Conservation (phyloP, 139 green algal genomes). For the Bryopsis sp. region DNA sequence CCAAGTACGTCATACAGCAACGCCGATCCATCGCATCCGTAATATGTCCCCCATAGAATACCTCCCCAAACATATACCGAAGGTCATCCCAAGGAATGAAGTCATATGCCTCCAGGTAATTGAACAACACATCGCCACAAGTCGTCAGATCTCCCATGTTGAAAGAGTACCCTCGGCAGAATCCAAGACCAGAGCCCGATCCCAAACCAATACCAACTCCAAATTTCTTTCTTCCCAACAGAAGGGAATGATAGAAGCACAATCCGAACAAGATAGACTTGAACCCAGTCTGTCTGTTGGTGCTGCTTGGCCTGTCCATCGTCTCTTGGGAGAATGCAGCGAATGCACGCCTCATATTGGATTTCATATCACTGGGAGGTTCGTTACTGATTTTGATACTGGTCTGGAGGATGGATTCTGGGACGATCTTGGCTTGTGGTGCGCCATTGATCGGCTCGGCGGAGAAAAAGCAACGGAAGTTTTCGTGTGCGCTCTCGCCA, state of each 20-base stretch:
- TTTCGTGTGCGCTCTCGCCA: slow-evolving; percentile 61
- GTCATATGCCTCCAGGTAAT: slow-evolving; percentile 71
- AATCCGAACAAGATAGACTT: slow-evolving; percentile 70
- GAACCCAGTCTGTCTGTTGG: slow-evolving; percentile 59
- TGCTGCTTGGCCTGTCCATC: slow-evolving; percentile 42
- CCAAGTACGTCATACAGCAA: slow-evolving; percentile 74
- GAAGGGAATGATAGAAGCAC: slow-evolving; percentile 86
- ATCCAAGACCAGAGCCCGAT: slow-evolving; percentile 69
- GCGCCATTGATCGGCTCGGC: slow-evolving; percentile 83
- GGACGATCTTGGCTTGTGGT: slow-evolving; percentile 72
- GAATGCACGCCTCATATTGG: slow-evolving; percentile 76
- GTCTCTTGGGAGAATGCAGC: slow-evolving; percentile 57
- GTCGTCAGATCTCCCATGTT: slow-evolving; percentile 80
- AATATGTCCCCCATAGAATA: slow-evolving; percentile 86
- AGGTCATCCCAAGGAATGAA: slow-evolving; percentile 70
- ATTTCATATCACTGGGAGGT: slow-evolving; percentile 75
- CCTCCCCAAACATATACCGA: slow-evolving; percentile 80
- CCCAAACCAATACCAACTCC: slow-evolving; percentile 68
- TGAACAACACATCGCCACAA: slow-evolving; percentile 76
- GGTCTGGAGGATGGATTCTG: slow-evolving; percentile 72
- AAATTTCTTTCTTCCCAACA: slow-evolving; percentile 85
- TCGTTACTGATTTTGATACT: slow-evolving; percentile 83
- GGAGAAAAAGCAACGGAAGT: slow-evolving; percentile 85
- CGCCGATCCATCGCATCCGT: slow-evolving; percentile 78
- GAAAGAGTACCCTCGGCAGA: slow-evolving; percentile 82